Evolutionary conservation across 108 stramenopile genomes (phyloP).

Genomic region (Mayamaea pseudoterrestris): DNA sequence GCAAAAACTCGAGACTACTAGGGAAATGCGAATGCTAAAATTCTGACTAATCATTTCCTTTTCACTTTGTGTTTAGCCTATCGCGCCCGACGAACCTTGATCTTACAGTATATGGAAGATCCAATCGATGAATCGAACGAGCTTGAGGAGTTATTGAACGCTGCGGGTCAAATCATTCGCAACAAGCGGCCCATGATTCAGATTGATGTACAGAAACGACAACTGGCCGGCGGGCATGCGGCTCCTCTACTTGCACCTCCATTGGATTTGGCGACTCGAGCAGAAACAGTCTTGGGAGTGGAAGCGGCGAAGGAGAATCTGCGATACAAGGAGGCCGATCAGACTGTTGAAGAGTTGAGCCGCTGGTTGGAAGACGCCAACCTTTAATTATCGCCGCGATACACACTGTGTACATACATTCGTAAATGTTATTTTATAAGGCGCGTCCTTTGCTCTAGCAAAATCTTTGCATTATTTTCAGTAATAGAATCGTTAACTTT

Average conservation of each 20-base stretch:
- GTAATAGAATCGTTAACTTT: no score
- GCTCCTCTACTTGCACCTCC: constrained; percentile 60
- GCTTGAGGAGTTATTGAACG: constrained; percentile 68
- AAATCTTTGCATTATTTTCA: no score
- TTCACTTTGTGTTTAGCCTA: no score
- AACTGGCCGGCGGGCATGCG: constrained; percentile 54
- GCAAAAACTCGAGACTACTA: no score
- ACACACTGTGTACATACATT: neutral
- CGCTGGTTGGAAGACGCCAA: constrained; percentile 70
- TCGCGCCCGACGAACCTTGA: constrained; percentile 73
- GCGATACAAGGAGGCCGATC: constrained; percentile 28
- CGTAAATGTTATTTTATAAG: no score
- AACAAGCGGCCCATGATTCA: constrained; percentile 89
- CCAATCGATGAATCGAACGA: constrained; percentile 79
- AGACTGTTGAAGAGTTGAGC: constrained; percentile 54
- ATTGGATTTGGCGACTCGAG: constrained; percentile 36
- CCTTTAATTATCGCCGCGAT: no score
- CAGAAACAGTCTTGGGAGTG: constrained; percentile 52
- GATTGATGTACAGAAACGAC: constrained; percentile 63
- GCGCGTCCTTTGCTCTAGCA: no score
- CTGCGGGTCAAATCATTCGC: constrained; percentile 71
- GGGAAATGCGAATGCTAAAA: no score
- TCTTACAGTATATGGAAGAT: constrained; percentile 80
- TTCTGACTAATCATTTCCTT: no score
- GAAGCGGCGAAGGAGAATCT: constrained; percentile 36